Evolutionary conservation across 768 basidiomycete species (phyloP).

Genomic region (Hemileccinum rubropunctum): DNA sequence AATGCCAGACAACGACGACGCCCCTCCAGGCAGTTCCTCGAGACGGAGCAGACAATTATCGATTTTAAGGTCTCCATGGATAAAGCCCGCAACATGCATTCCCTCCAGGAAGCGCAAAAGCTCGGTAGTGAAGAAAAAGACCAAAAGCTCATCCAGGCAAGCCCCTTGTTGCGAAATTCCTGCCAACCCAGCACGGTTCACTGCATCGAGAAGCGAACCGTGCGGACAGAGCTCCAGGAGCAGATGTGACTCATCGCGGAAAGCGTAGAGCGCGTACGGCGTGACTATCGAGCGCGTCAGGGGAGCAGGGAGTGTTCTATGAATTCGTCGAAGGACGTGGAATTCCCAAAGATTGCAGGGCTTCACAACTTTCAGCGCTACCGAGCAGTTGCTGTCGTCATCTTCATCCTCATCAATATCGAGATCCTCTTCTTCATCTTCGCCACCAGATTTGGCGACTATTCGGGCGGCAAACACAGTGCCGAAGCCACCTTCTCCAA

Average conservation of each 20-base stretch:
- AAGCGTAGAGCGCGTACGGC: conserved; percentile 80
- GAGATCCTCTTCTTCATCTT: conserved; percentile 43
- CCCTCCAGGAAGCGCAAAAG: conserved; percentile 79
- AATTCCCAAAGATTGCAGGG: conserved; percentile 94
- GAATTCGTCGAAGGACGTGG: conserved; percentile 75
- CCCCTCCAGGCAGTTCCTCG: conserved; percentile 73
- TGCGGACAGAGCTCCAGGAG: conserved; percentile 86
- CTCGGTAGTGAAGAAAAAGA: conserved; percentile 94
- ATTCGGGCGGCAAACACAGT: conserved; percentile 86
- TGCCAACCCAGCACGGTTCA: conserved; percentile 76
- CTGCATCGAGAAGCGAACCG: conserved; percentile 87
- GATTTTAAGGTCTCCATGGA: conserved; percentile 98
- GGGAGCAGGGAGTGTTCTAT: conserved; percentile 57
- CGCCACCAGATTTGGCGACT: conserved; percentile 38
- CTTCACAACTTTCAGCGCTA: conserved; percentile 90
- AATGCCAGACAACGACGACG: conserved; percentile 64
- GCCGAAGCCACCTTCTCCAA: conserved; percentile 97
- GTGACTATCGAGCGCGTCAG: conserved; percentile 68
- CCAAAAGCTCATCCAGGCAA: conserved; percentile 88
- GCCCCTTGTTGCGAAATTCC: conserved; percentile 79
- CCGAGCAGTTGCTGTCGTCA: conserved; percentile 52
- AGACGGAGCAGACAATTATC: conserved; percentile 97
- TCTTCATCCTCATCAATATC: conserved; percentile 49
- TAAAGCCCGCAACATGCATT: conserved; percentile 79
- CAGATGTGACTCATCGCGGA: conserved; percentile 85